Evolutionary conservation across 2,329 filamentous ascomycete species (phyloP).

Genomic region (Paecilomyces dactylethromorphus): DNA sequence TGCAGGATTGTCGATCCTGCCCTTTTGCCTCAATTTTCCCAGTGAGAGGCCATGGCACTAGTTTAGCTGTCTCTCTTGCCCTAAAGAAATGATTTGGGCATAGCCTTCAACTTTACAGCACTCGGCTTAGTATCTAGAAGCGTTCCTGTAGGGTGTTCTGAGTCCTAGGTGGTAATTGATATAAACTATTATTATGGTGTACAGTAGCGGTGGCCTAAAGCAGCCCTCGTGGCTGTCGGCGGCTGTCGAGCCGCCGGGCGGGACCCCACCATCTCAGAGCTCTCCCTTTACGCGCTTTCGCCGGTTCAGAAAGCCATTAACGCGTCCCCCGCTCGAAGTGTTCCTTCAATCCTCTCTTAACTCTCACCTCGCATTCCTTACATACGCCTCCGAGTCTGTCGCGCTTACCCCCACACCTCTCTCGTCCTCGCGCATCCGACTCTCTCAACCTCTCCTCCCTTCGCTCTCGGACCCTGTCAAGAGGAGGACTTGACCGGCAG

Average conservation of each 20-base stretch:
- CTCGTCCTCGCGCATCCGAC: not conserved
- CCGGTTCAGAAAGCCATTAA: not conserved
- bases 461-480: not conserved
- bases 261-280: not conserved
- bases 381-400: not conserved
- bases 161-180: no score
- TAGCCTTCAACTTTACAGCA: no score
- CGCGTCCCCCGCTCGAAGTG: not conserved
- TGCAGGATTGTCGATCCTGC: not conserved
- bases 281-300: not conserved
- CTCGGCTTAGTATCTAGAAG: no score
- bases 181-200: no score
- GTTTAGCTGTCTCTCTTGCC: no score
- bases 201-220: not conserved
- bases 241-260: not conserved
- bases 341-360: not conserved
- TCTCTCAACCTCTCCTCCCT: not conserved
- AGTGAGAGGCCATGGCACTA: no score
- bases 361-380: not conserved
- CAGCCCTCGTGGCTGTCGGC: not conserved
- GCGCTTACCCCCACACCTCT: not conserved
- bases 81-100: no score
- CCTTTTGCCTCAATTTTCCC: not conserved
- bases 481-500: not conserved
- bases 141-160: no score